phyloP scores from a whole-genome alignment of 371 early-diverging fungal species.

The Globomyces sp. region DNA sequence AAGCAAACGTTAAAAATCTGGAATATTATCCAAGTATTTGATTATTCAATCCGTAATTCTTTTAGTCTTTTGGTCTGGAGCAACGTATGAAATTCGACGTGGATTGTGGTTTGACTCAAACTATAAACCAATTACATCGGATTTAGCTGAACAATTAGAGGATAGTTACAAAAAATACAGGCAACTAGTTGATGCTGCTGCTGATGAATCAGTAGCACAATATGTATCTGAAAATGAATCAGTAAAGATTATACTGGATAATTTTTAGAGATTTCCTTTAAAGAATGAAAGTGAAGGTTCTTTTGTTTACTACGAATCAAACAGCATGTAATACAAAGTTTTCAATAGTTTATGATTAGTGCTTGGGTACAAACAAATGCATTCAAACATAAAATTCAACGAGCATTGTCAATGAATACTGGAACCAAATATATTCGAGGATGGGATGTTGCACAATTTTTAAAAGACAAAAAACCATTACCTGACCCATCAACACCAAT shows the following conservation, averaged over 20 bases:
- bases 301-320: conserved; percentile 75
- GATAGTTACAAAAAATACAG: conserved; percentile 65
- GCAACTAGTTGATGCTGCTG: too few species aligned
- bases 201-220: too few species aligned
- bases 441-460: conserved; percentile 65
- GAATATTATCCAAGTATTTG: conserved; percentile 62
- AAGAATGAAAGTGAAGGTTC: conserved; percentile 36
- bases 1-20: conserved; percentile 69
- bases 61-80: conserved; percentile 79
- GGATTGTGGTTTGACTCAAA: conserved; percentile 75
- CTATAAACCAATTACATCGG: conserved; percentile 77
- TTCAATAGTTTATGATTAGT: conserved; percentile 32
- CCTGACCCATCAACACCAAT: conserved; percentile 38
- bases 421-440: conserved; percentile 72
- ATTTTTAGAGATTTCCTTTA: conserved; percentile 46
- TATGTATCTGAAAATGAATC: too few species aligned
- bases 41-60: neutral
- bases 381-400: conserved; percentile 64
- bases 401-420: conserved; percentile 66
- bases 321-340: conserved; percentile 70
- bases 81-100: conserved; percentile 74
- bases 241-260: too few species aligned
- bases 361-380: conserved; percentile 68
- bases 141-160: conserved; percentile 74
- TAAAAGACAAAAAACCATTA: conserved; percentile 40